Conservation (phyloP, 2,329 filamentous ascomycete genomes). For the Cordyceps fumosorosea region DNA sequence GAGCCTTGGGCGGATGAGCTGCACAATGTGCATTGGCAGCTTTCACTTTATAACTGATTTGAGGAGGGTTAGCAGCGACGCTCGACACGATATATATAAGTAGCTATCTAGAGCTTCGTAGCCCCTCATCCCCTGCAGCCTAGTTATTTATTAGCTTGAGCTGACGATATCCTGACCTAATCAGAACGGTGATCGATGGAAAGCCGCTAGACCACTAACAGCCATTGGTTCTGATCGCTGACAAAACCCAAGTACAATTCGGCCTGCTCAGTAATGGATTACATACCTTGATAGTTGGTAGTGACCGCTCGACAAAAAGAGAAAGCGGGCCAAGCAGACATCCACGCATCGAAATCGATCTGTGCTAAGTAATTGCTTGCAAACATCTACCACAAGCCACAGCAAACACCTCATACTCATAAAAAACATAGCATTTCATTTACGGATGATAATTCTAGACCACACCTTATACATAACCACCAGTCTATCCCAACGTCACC, state of each 20-base stretch:
- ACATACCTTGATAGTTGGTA: no score
- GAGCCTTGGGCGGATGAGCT: not conserved
- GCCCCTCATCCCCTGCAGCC: not conserved
- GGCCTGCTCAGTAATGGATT: no score
- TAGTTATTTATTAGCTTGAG: not conserved
- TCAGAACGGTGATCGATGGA: not conserved
- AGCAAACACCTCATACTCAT: not conserved
- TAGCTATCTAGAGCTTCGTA: not conserved
- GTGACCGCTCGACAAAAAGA: no score
- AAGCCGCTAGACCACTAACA: not conserved
- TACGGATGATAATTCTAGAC: not conserved
- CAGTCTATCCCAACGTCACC: not conserved
- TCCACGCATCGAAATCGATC: not conserved
- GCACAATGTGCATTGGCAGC: slow-evolving; percentile 1
- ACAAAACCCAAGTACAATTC: not conserved
- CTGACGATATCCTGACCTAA: slow-evolving; percentile 12
- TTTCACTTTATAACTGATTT: not conserved
- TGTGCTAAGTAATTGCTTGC: not conserved
- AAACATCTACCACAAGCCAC: not conserved
- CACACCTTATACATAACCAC: not conserved
- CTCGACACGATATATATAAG: not conserved
- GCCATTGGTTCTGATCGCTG: not conserved
- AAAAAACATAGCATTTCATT: not conserved
- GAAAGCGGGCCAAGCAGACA: not conserved
- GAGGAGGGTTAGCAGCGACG: not conserved